Conservation (phyloP, 768 basidiomycete species). For the Collybia mongolica region DNA sequence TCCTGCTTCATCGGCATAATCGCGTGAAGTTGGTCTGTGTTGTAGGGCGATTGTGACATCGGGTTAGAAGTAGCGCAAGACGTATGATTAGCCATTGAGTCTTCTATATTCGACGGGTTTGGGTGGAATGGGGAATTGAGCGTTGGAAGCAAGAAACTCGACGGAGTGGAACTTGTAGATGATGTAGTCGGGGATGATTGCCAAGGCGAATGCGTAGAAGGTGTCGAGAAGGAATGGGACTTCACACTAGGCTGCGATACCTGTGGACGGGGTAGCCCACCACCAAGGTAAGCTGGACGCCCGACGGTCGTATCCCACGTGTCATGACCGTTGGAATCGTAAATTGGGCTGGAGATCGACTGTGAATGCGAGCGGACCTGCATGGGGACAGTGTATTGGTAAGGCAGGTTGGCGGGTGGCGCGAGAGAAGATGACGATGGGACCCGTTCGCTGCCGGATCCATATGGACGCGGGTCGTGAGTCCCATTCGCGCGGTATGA, state of each 20-base stretch:
- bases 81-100: slow-evolving; percentile 27
- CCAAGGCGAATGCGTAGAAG: slow-evolving; percentile 7
- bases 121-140: slow-evolving; percentile 61
- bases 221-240: background rate
- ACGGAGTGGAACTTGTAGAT: slow-evolving; percentile 13
- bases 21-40: slow-evolving; percentile 24
- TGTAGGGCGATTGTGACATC: slow-evolving; percentile 23
- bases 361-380: slow-evolving; percentile 2
- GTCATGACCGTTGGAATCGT: background rate
- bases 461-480: slow-evolving; percentile 7
- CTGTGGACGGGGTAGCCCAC: no score
- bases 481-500: slow-evolving; percentile 16
- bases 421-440: background rate
- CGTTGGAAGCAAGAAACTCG: slow-evolving; percentile 47
- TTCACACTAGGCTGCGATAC: background rate
- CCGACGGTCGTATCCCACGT: background rate
- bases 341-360: background rate
- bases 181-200: slow-evolving; percentile 6
- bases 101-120: slow-evolving; percentile 27
- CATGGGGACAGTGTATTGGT: background rate
- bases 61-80: slow-evolving; percentile 20
- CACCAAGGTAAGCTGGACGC: background rate
- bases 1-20: background rate
- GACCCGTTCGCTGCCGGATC: background rate
- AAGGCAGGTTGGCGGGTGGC: slow-evolving; percentile 1